Evolutionary conservation across 2,329 filamentous ascomycete genomes (phyloP).

Genomic region (Microcera coccophila): DNA sequence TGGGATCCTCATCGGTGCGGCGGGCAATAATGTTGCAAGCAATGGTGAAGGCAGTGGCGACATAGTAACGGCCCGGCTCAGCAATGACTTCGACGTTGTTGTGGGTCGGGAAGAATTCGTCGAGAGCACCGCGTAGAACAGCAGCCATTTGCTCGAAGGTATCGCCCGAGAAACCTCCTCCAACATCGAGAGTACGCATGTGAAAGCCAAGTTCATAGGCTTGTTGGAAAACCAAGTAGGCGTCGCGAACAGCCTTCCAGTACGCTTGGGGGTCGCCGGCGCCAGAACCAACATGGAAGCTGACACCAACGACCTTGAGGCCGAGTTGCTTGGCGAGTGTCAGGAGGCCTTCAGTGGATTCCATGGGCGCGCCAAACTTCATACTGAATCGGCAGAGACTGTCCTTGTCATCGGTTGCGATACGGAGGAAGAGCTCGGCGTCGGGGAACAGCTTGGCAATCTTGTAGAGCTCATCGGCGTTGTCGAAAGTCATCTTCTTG

Average conservation of each 20-base stretch:
- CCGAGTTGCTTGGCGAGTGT: slow-evolving; percentile 74
- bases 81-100: slow-evolving; percentile 78
- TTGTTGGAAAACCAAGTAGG: slow-evolving; percentile 83
- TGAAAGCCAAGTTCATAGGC: slow-evolving; percentile 71
- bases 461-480: slow-evolving; percentile 96
- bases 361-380: slow-evolving; percentile 93
- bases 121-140: slow-evolving; percentile 73
- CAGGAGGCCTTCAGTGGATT: slow-evolving; percentile 73
- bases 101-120: slow-evolving; percentile 78
- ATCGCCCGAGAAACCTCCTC: slow-evolving; percentile 87
- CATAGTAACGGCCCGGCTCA: slow-evolving; percentile 95
- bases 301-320: slow-evolving; percentile 90
- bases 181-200: slow-evolving; percentile 86
- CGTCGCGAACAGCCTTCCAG: slow-evolving; percentile 84
- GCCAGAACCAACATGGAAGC: slow-evolving; percentile 96
- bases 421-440: slow-evolving; percentile 89
- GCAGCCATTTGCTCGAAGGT: slow-evolving; percentile 88
- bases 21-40: slow-evolving; percentile 95
- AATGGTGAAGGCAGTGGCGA: slow-evolving; percentile 86
- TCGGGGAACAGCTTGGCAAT: slow-evolving; percentile 86
- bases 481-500: slow-evolving; percentile 99
- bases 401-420: slow-evolving; percentile 92
- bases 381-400: slow-evolving; percentile 92
- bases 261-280: slow-evolving; percentile 92
- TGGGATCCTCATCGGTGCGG: slow-evolving; percentile 75